Percentiles rank a stretch among this genome's conserved stretches.
Evolutionary conservation across 1,139 yeast genomes (phyloP).

Genomic region (Yamadazyma dushanensis): DNA sequence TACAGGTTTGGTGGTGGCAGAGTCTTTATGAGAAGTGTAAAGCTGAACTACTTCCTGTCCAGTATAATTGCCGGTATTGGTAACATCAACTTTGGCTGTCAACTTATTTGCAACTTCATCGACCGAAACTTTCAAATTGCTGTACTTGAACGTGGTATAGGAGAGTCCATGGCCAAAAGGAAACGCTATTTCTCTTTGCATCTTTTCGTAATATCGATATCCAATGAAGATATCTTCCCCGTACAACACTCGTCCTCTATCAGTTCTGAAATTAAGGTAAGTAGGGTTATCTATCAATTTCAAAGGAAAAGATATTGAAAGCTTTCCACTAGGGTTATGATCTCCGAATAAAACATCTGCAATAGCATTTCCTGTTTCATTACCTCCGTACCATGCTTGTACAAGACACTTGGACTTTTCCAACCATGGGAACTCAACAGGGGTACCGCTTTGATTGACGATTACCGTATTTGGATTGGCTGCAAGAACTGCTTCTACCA

Average conservation of each 20-base stretch:
- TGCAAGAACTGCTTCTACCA: slow-evolving; percentile 45
- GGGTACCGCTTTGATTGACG: slow-evolving; percentile 63
- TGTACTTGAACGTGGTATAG: slow-evolving; percentile 45
- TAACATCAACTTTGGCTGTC: slow-evolving; percentile 30
- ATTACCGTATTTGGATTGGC: slow-evolving; percentile 54
- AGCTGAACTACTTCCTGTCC: slow-evolving; percentile 51
- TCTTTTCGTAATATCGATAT: slow-evolving; percentile 57
- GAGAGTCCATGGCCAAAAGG: slow-evolving; percentile 68
- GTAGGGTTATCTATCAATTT: slow-evolving; percentile 45
- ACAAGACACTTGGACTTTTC: slow-evolving; percentile 44
- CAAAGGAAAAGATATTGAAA: slow-evolving; percentile 45
- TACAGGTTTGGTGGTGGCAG: slow-evolving; percentile 47
- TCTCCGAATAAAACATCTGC: slow-evolving; percentile 28
- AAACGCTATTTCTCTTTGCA: slow-evolving; percentile 46
- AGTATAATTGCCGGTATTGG: slow-evolving; percentile 37
- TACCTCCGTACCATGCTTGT: slow-evolving; percentile 50
- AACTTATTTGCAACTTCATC: slow-evolving; percentile 16
- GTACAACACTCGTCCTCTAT: slow-evolving; percentile 53
- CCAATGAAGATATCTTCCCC: slow-evolving; percentile 62
- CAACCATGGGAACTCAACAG: slow-evolving; percentile 63
- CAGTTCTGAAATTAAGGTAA: slow-evolving; percentile 34
- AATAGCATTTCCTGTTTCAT: slow-evolving; percentile 25
- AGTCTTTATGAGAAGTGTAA: slow-evolving; percentile 37
- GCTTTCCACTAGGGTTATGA: slow-evolving; percentile 30
- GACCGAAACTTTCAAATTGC: slow-evolving; percentile 16